A percentile compares a stretch with the other conserved stretches of the same genome.
phyloP scores from a whole-genome alignment of 176 grass and related monocot species.

The Poa annua region DNA sequence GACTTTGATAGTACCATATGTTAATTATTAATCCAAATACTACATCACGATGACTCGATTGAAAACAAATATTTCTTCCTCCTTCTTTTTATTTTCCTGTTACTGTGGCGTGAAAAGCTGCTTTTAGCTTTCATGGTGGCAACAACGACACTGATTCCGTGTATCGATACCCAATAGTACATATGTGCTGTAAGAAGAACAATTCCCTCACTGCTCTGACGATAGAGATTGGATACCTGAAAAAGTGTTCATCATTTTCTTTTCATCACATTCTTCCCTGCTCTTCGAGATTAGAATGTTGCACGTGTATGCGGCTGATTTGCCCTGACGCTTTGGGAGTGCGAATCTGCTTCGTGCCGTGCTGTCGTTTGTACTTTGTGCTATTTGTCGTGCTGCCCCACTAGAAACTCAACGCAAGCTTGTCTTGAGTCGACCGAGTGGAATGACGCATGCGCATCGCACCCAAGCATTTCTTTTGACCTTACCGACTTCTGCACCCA shows the following conservation, averaged over 20 bases:
- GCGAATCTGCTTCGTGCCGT: not conserved
- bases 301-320: not conserved
- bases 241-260: not conserved
- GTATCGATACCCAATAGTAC: not conserved
- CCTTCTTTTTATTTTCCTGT: not conserved
- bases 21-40: conserved; percentile 17
- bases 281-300: conserved; percentile 29
- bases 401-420: not conserved
- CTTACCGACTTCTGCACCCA: no score
- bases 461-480: no score
- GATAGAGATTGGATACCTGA: not conserved
- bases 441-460: no score
- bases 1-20: conserved; percentile 16
- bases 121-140: not conserved
- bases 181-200: conserved; percentile 10
- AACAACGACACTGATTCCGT: not conserved
- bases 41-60: conserved; percentile 28
- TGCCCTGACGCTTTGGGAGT: not conserved
- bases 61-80: not conserved
- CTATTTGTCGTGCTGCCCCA: conserved; percentile 35
- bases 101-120: conserved; percentile 28
- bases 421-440: no score
- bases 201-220: not conserved
- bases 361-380: conserved; percentile 10
- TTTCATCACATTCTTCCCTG: not conserved